Conservation (phyloP, 1,139 yeast genomes). For the Hemisphaericaspora xylofermentans region DNA sequence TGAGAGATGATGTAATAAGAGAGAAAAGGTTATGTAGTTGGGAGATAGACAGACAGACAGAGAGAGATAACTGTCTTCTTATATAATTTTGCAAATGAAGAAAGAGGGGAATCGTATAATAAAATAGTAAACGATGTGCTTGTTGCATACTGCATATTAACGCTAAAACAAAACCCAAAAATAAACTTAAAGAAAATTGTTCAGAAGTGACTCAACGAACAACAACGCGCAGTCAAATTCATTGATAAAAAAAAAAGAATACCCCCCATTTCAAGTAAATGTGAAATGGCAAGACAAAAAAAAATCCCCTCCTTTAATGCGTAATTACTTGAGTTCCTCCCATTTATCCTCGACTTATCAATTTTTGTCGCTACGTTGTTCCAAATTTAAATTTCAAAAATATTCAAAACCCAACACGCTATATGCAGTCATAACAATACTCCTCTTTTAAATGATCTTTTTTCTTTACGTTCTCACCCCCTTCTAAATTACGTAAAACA, state of each 20-base stretch:
- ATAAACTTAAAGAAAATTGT: not conserved
- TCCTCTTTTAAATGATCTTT: constrained; percentile 2
- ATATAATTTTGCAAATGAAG: not conserved
- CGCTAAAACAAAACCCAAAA: not conserved
- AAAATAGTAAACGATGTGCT: too few relatives aligned
- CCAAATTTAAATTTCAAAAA: not conserved
- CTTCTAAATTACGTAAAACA: not conserved
- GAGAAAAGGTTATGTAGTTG: not conserved
- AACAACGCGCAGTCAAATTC: not conserved
- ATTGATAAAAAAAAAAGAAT: too few relatives aligned
- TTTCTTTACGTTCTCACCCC: too few relatives aligned
- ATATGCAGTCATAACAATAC: not conserved
- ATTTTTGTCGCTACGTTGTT: not conserved
- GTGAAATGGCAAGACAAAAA: not conserved
- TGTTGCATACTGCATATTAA: not conserved
- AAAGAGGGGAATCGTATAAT: not conserved
- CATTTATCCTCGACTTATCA: not conserved
- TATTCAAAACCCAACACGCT: not conserved
- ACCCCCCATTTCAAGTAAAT: too few relatives aligned
- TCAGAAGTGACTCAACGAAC: not conserved
- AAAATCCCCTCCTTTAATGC: constrained; percentile 1
- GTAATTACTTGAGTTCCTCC: not conserved
- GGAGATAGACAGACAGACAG: too few relatives aligned
- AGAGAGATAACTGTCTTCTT: not conserved
- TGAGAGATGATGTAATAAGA: not conserved